Conservation (phyloP, 2,329 filamentous ascomycete genomes). For the Dactylellina leptospora region DNA sequence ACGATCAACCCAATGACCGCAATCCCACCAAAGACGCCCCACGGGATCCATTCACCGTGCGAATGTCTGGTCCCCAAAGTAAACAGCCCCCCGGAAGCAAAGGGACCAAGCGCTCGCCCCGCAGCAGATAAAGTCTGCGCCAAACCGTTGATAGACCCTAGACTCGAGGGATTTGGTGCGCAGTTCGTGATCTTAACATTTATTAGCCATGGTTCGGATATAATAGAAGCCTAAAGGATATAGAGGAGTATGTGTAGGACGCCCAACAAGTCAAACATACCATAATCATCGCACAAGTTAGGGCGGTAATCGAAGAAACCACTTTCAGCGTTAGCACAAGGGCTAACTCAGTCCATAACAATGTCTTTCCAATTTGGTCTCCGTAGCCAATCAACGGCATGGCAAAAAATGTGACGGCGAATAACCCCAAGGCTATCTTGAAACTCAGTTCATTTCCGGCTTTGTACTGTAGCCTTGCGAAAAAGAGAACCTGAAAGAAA, state of each 20-base stretch:
- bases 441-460: slow-evolving; percentile 89
- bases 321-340: slow-evolving; percentile 85
- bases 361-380: slow-evolving; percentile 70
- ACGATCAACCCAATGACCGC: slow-evolving; percentile 81
- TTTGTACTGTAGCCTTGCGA: slow-evolving; percentile 77
- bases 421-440: slow-evolving; percentile 77
- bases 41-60: slow-evolving; percentile 85
- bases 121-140: slow-evolving; percentile 93
- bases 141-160: slow-evolving; percentile 90
- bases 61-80: slow-evolving; percentile 76
- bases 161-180: slow-evolving; percentile 80
- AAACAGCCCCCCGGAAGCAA: slow-evolving; percentile 86
- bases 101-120: slow-evolving; percentile 85
- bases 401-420: slow-evolving; percentile 81
- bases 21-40: slow-evolving; percentile 86
- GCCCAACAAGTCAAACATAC: too few relatives aligned
- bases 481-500: slow-evolving; percentile 85
- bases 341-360: slow-evolving; percentile 84
- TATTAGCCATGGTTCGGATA: not conserved
- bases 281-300: slow-evolving; percentile 87
- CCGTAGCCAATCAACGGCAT: slow-evolving; percentile 91
- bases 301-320: slow-evolving; percentile 83
- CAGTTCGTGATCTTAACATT: slow-evolving; percentile 83
- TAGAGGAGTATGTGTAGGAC: too few relatives aligned
- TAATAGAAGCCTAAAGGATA: too few relatives aligned